Percentiles rank a stretch among this genome's conserved stretches.
Evolutionary conservation across 1,284 basidiomycete species (phyloP).

Genomic region (Apiotrichum montevideense): DNA sequence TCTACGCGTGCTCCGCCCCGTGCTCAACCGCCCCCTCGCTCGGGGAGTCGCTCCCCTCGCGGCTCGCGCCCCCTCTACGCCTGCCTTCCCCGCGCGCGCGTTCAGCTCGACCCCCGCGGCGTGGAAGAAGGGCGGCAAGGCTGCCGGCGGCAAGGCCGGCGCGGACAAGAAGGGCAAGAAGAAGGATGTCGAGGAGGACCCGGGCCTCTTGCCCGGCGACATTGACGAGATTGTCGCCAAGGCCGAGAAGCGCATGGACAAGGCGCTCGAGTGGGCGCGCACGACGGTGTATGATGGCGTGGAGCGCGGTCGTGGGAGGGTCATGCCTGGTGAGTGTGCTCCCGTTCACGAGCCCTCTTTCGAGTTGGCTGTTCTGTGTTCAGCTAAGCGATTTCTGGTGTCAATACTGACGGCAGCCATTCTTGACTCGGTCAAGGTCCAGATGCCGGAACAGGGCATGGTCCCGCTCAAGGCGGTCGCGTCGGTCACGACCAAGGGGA

Average conservation of each 20-base stretch:
- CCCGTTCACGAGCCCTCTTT: no score
- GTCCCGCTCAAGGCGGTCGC: slow-evolving; percentile 38
- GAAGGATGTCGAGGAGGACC: slow-evolving; percentile 18
- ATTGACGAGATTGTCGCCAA: slow-evolving; percentile 4
- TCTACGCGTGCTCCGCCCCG: no score
- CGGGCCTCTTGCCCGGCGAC: slow-evolving; percentile 8
- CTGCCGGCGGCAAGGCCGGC: slow-evolving; percentile 10
- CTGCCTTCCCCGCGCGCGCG: slow-evolving; percentile 3
- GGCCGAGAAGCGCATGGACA: slow-evolving; percentile 19
- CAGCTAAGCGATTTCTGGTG: no score
- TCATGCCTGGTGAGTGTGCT: slow-evolving; percentile 37
- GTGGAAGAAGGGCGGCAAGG: slow-evolving; percentile 25
- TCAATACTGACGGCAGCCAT: slow-evolving; percentile 25
- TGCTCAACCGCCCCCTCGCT: no score
- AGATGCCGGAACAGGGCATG: slow-evolving; percentile 25
- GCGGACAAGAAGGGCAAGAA: slow-evolving; percentile 15
- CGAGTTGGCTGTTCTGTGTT: no score
- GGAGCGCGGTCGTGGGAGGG: slow-evolving; percentile 40
- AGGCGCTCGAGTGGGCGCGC: slow-evolving; percentile 40
- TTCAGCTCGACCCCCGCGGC: slow-evolving; percentile 20
- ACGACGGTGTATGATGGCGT: slow-evolving; percentile 42
- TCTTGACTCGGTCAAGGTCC: slow-evolving; percentile 41
- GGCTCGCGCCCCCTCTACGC: neutral
- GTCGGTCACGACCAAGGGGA: slow-evolving; percentile 36
- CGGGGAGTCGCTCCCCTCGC: no score